Evolutionary conservation across 805 yeast species (phyloP).

Genomic region (Myxozyma udenii): DNA sequence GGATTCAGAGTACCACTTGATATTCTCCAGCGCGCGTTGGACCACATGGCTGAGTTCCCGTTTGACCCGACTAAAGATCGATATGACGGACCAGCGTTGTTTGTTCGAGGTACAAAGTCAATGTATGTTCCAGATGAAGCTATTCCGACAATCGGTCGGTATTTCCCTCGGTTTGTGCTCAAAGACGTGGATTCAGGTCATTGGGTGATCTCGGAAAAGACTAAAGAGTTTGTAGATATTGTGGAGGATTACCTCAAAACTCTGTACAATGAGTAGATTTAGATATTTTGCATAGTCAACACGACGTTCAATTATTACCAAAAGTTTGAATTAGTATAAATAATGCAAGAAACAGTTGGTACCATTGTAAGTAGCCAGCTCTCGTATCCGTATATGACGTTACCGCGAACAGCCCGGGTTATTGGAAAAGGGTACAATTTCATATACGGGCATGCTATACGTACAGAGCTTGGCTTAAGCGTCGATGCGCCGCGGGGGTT

Average conservation of each 20-base stretch:
- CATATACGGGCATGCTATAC: too few species aligned
- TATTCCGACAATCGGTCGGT: constrained; percentile 65
- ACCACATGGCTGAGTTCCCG: constrained; percentile 75
- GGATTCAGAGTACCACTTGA: constrained; percentile 67
- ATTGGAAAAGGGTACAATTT: too few species aligned
- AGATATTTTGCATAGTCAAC: too few species aligned
- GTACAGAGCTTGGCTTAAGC: too few species aligned
- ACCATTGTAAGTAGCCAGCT: too few species aligned
- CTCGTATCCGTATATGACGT: too few species aligned
- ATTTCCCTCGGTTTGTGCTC: constrained; percentile 74
- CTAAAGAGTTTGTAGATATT: constrained; percentile 63
- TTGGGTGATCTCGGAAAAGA: constrained; percentile 87
- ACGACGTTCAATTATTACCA: too few species aligned
- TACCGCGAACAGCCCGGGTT: too few species aligned
- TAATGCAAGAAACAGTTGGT: too few species aligned
- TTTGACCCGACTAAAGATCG: constrained; percentile 52
- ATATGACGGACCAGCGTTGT: constrained; percentile 70
- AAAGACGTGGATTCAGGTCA: constrained; percentile 82
- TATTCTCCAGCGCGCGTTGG: constrained; percentile 61
- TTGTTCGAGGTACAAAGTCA: constrained; percentile 75
- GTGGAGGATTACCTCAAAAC: constrained; percentile 48
- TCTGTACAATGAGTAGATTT: not conserved
- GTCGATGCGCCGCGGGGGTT: too few species aligned
- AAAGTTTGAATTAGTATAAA: too few species aligned
- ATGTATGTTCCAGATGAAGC: constrained; percentile 79